Evolutionary conservation across 345 rosid species (phyloP), one percentile per base, ranked within the genome.

Genomic region (Linum trigynum): DNA sequence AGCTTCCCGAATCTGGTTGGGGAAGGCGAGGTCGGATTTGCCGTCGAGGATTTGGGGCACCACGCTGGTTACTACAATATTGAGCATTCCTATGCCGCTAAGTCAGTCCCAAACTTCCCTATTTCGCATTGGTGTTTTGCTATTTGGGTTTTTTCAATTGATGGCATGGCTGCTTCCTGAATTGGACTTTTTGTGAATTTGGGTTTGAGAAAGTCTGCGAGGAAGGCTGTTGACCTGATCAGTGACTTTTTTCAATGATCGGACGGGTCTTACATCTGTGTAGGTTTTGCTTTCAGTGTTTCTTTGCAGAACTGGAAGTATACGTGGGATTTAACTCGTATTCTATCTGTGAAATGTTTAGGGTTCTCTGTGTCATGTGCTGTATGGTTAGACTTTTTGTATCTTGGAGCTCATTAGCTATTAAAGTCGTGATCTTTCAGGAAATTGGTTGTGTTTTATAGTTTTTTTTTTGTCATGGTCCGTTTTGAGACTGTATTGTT

Each of bases 41-140:
- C 86, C 36, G 79, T 75, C 4, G 90, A 87, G 59, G 86, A 91
- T 71, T 81, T 91, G 72, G 90, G 96, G n/a, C 97, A 91, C 68
- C 95, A 81, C 74, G 99, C 99, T 65, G 99, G 99, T 59, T 94
- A 94, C 65, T 94, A 83, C 71, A 79, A 90, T 79, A 86, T 94
- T 71, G 74, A 83, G 16, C 78, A 86, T 58, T 86, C 95, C 39
- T 82, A 80, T 57, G 96, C 82, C 67, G 92, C 96, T 11, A 88
- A 89, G 99, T 94, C 39, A 17, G 32, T 38, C 38, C 14, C 9
- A 4, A 4, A 9, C 38, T 37, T 17, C 2, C 61, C 61, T 12
- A n/a, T 57, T 57, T 57, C 61, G 1, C 7, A 5, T 16, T 57
- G 5, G 4, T 57, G 7, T 17, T 15, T 5, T 3, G 38, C 16